Conservation (phyloP, 352 stramenopile species). For the Elongisporangium anandrum region DNA sequence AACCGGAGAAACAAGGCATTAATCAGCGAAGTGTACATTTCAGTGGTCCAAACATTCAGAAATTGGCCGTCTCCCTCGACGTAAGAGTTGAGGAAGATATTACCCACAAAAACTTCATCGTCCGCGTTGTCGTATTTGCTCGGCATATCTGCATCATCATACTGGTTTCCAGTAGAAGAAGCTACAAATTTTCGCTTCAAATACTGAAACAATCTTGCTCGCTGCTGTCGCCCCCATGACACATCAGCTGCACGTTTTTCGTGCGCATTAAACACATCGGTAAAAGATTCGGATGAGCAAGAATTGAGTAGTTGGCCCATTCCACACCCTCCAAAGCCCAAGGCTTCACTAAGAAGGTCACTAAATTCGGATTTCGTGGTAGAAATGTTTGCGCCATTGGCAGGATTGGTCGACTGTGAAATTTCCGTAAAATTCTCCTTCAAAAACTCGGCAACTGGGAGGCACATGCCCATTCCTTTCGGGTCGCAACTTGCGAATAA, state of each 20-base stretch:
- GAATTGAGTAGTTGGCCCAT: constrained; percentile 56
- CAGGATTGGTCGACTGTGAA: background rate
- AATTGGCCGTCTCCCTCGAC: constrained; percentile 79
- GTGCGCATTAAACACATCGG: constrained; percentile 66
- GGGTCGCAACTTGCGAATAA: constrained; percentile 73
- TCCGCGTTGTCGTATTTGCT: constrained; percentile 32
- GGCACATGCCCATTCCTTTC: constrained; percentile 72
- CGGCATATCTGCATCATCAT: constrained; percentile 9
- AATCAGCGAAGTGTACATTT: constrained; percentile 68
- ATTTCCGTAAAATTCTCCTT: constrained; percentile 38
- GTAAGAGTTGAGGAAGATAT: constrained; percentile 80
- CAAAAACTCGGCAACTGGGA: constrained; percentile 67
- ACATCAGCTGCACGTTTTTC: constrained; percentile 72
- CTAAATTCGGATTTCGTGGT: constrained; percentile 43
- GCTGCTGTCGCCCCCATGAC: constrained; percentile 61
- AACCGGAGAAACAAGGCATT: constrained; percentile 57
- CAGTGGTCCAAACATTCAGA: constrained; percentile 63
- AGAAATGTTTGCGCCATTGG: constrained; percentile 9
- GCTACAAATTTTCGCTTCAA: constrained; percentile 66
- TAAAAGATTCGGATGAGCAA: constrained; percentile 39
- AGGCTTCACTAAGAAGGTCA: constrained; percentile 54
- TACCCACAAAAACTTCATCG: constrained; percentile 64
- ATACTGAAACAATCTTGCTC: constrained; percentile 49
- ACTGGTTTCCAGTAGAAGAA: constrained; percentile 20
- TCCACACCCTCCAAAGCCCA: constrained; percentile 68